Evolutionary conservation across 2,329 filamentous ascomycete species (phyloP).

Genomic region (Teratosphaeria viscida): DNA sequence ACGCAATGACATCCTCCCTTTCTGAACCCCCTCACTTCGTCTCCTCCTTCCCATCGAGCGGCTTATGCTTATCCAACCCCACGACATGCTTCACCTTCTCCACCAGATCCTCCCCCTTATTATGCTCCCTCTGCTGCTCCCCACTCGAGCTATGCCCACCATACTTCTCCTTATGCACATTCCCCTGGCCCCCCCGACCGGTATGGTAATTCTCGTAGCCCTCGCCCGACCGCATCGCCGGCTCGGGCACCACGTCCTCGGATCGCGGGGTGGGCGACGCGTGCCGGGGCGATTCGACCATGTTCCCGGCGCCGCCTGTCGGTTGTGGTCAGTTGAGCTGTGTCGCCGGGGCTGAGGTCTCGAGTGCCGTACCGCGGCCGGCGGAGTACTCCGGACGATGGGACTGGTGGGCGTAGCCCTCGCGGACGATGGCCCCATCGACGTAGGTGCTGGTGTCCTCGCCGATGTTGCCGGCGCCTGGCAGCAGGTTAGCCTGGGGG

Average conservation of each 20-base stretch:
- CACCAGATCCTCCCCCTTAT: slow-evolving; percentile 18
- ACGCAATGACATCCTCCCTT: too few relatives aligned
- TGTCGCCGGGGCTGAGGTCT: neutral
- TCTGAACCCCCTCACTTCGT: neutral
- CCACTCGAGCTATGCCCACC: slow-evolving; percentile 32
- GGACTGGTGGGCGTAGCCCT: slow-evolving; percentile 32
- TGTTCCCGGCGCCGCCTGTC: slow-evolving; percentile 32
- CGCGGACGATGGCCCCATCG: slow-evolving; percentile 37
- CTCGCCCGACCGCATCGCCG: slow-evolving; percentile 23
- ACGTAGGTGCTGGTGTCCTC: slow-evolving; percentile 37
- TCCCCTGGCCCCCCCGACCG: slow-evolving; percentile 38
- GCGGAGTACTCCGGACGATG: slow-evolving; percentile 29
- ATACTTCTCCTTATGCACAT: slow-evolving; percentile 39
- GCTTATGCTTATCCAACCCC: slow-evolving; percentile 15
- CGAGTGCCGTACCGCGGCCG: slow-evolving; percentile 11
- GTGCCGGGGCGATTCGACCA: slow-evolving; percentile 23
- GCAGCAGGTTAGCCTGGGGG: neutral
- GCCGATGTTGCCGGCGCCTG: slow-evolving; percentile 50
- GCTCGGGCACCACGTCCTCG: slow-evolving; percentile 35
- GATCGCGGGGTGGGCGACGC: slow-evolving; percentile 19
- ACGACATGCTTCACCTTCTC: slow-evolving; percentile 36
- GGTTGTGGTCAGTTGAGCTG: neutral
- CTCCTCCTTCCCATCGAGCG: slow-evolving; percentile 10
- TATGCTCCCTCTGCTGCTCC: neutral
- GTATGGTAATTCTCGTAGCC: slow-evolving; percentile 37